Base-by-base conservation (phyloP, 2,329 filamentous ascomycete species). In the Phialemoniopsis sp. region DNA sequence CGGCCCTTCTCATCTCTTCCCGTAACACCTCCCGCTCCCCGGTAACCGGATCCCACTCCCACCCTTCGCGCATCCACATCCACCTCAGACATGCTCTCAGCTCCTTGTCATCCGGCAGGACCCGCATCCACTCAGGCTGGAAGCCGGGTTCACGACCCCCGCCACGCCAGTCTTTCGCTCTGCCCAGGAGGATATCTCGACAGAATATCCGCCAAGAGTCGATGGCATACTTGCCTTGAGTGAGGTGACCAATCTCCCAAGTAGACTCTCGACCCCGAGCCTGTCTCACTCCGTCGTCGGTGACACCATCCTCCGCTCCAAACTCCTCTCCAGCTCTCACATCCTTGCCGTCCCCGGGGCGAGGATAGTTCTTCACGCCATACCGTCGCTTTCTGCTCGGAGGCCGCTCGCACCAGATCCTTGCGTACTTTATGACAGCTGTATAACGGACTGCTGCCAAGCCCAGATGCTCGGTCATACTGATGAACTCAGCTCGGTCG, bases 141-240 rank as follows among this genome's bases (percentile, higher is more conserved):
- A 90, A 89, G 13, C 69, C 67, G 37, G 60, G 44, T 53, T 64
- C 48, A 51, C 64, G 47, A 48, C 76, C 56, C 51, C 62, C 67
- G 2, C 85, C 85, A 51, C 80, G 82, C 77, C 83, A 88, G 46
- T 82, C 78, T 9, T 63, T 57, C 2, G 83, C 79, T 14, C 81
- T 60, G 0, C 80, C 83, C 8, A 89, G 75, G 17, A 95, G 60
- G 26, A 74, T 70, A 57, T 96, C 90, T 2, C 90, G 79, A 57
- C 89, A 95, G 60, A 96, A 96, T 46, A 96, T 95, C 4, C 90
- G 80, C 87, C 89, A 96, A 54, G 85, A 90, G 60, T 96, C 90
- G 36, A 91, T 69, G 0, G 88, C 86, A 59, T 96, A 96, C 2
- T 80, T 72, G 13, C 89, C 87, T 39, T 87, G 82, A 0, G 88